A percentile compares a stretch with the other conserved stretches of the same genome.
Conservation (phyloP, 208 protist species). For the Crithidia bombi region DNA sequence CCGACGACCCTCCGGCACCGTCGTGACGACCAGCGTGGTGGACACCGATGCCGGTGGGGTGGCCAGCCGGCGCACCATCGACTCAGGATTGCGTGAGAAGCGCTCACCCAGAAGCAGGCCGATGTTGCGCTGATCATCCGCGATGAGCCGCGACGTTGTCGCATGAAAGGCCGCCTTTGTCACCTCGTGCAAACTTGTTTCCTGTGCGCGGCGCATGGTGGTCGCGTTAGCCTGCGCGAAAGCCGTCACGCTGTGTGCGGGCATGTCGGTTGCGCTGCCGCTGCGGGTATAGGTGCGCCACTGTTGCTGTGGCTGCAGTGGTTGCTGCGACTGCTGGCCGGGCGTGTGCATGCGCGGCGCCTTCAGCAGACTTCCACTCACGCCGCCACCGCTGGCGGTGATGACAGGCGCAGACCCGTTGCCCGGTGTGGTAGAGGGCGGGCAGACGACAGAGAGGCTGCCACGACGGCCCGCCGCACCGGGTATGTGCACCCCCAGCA, state of each 20-base stretch:
- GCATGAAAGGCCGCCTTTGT: constrained; percentile 33
- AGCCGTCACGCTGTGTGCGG: neutral
- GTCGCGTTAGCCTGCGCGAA: neutral
- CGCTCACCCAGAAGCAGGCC: constrained; percentile 25
- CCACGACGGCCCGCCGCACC: constrained; percentile 1
- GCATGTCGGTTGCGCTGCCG: neutral
- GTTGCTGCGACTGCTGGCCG: neutral
- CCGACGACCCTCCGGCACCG: neutral
- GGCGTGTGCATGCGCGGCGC: constrained; percentile 4
- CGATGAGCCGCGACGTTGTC: constrained; percentile 28
- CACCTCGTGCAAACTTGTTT: constrained; percentile 21
- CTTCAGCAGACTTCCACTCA: constrained; percentile 12
- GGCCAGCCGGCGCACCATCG: constrained; percentile 17
- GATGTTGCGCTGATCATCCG: constrained; percentile 28
- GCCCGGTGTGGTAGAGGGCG: neutral
- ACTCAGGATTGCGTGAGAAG: constrained; percentile 33
- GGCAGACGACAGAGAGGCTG: constrained; percentile 11
- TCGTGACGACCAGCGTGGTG: neutral
- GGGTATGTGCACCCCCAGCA: neutral
- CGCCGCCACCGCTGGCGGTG: neutral
- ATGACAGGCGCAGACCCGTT: neutral
- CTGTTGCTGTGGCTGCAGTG: constrained; percentile 1
- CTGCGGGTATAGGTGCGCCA: too few relatives aligned
- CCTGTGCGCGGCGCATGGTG: constrained; percentile 4
- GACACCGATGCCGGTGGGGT: constrained; percentile 6